Evolutionary conservation across 306 rosid species (phyloP).

Genomic region (Spatholobus suberectus): DNA sequence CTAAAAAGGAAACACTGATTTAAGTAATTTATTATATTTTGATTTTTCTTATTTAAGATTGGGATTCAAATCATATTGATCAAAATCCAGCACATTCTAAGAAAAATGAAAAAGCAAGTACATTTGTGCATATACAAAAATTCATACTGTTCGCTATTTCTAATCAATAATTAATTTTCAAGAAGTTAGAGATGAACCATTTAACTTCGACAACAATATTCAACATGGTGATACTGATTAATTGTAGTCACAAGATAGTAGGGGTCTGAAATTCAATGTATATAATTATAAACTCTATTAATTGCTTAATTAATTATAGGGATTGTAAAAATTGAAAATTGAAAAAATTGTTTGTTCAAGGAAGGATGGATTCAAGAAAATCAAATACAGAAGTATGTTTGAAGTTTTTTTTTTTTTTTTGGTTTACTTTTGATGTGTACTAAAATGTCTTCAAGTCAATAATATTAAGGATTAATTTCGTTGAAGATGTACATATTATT

Average conservation of each 20-base stretch:
- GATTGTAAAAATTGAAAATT: neutral
- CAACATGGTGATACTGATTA: neutral
- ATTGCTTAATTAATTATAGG: neutral
- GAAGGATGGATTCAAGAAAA: neutral
- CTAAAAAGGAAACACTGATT: neutral
- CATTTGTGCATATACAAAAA: neutral
- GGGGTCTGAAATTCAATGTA: neutral
- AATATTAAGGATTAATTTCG: neutral
- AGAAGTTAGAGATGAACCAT: neutral
- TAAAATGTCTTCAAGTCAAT: neutral
- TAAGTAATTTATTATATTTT: constrained; percentile 26
- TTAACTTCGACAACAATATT: neutral
- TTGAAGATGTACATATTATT: neutral
- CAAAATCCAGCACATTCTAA: neutral
- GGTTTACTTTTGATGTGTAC: neutral
- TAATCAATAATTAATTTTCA: constrained; percentile 1
- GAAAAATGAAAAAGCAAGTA: neutral
- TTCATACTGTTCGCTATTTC: neutral
- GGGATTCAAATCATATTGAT: neutral
- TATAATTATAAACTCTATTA: neutral
- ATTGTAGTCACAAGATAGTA: neutral
- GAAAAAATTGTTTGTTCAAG: neutral
- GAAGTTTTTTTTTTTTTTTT: neutral
- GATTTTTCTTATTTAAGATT: constrained; percentile 9
- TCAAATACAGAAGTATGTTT: neutral